These are phyloP conservation scores for Parascedosporium putredinis DNA, from an alignment of 2,329 filamentous ascomycete genomes.

Conservation along the genomic window DNA sequence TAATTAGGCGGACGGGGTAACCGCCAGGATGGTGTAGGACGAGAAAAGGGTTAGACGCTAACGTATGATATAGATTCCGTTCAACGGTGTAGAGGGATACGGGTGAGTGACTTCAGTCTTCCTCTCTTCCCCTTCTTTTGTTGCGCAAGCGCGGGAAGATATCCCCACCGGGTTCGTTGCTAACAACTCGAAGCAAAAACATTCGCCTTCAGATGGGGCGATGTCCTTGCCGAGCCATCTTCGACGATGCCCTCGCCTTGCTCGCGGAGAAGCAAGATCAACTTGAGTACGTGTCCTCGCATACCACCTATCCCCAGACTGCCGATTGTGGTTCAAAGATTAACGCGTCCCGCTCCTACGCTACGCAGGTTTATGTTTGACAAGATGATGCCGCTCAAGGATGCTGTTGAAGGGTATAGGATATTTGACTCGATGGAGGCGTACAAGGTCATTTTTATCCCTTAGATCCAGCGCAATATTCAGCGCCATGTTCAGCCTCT, in stretches of 20 bases:
- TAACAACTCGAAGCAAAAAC: conserved; percentile 47
- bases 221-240: conserved; percentile 64
- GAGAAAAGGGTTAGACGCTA: not conserved
- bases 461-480: conserved; percentile 22
- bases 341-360: too few species aligned
- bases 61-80: conserved; percentile 44
- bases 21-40: too few species aligned
- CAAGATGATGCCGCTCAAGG: conserved; percentile 58
- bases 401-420: conserved; percentile 58
- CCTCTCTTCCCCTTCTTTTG: too few species aligned
- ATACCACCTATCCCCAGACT: conserved; percentile 33
- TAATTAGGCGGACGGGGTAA: not conserved
- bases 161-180: too few species aligned
- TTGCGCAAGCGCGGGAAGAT: too few species aligned
- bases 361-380: conserved; percentile 61
- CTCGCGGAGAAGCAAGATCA: conserved; percentile 52
- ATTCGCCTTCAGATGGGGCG: conserved; percentile 64
- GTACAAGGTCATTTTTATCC: conserved; percentile 63
- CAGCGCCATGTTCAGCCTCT: too few species aligned
- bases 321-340: too few species aligned
- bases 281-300: conserved; percentile 48
- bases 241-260: conserved; percentile 49
- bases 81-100: conserved; percentile 54
- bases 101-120: conserved; percentile 26
- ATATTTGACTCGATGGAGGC: conserved; percentile 64